Base-by-base conservation (phyloP, 139 green algal species). In the Pycnococcus provasolii region DNA sequence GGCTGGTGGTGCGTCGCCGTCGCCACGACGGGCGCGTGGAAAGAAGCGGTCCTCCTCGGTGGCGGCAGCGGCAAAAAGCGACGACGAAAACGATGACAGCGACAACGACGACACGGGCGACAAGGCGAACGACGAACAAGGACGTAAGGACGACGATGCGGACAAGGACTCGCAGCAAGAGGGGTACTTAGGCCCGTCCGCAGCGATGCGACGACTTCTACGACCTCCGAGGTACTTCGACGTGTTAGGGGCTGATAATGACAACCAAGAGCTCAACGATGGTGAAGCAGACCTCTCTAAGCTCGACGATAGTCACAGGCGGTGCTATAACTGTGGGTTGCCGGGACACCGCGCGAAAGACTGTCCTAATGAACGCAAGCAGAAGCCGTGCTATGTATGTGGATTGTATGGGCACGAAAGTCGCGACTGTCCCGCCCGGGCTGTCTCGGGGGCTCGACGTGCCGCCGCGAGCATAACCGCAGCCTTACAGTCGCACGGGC, bases 301-400 rank as follows among this genome's bases (percentile, higher is more conserved):
- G 26, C 8, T 66, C 39, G 60, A 44, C 42, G 60, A 66, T 7
- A 11, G 42, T 41, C 60, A 42, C 6, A 6, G 6, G 26, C 48
- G 51, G 60, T 68, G 62, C 62, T 68, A 58, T 46, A 52, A 53
- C 42, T 68, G 62, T 46, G 62, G 62, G 45, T 7, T 9, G 11
- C 5, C 62, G 42, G 62, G 62, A 13, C 62, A 68, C 62, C 46
- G 8, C 4, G 8, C 48, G 42, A 26, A 13, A 15, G 62, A 68
- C 11, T 68, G 62, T 26, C 44, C 62, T 13, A 45, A 68, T 15
- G n/a, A 39, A 8, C 15, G 4, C 42, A 68, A 55, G 44, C 62
- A 68, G 43, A 58, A 58, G 43, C 62, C 62, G 7, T 68, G 62
- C 45, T 68, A 59, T 42, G 45, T 68, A 7, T 68, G 62, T 46